A percentile compares a stretch with the other conserved stretches of the same genome.
Conservation (phyloP, 2,329 filamentous ascomycete species). For the Aspergillus sp. region DNA sequence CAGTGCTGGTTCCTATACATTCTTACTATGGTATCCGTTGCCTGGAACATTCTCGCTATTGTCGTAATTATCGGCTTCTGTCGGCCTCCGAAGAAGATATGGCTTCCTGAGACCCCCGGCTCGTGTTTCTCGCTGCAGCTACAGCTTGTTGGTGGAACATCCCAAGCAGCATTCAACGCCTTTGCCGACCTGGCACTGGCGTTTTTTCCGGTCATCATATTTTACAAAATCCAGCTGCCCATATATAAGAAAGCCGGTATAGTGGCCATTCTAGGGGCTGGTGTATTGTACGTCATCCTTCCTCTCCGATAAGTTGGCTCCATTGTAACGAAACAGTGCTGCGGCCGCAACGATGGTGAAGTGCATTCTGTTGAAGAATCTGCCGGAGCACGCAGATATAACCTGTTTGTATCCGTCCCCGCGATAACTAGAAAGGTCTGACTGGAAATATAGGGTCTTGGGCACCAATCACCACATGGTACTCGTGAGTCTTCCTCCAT, state of each 20-base stretch:
- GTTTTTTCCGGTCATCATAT: conserved; percentile 11
- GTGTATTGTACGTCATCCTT: conserved; percentile 2
- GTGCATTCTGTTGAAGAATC: conserved; percentile 9
- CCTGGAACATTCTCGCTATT: too few species aligned
- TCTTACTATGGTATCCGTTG: too few species aligned
- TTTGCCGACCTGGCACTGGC: conserved; percentile 14
- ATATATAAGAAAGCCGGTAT: conserved; percentile 12
- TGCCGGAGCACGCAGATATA: conserved; percentile 14
- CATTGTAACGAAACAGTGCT: not conserved
- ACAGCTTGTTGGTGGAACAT: conserved; percentile 12
- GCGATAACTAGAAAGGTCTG: not conserved
- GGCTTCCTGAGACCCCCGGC: conserved; percentile 12
- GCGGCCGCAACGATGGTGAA: conserved; percentile 12
- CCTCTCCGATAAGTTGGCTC: not conserved
- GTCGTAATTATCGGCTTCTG: conserved; percentile 16
- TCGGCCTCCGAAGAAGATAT: conserved; percentile 11
- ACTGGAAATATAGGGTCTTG: conserved; percentile 7
- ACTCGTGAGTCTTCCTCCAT: not conserved
- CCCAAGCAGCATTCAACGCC: conserved; percentile 18
- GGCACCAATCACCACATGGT: conserved; percentile 17
- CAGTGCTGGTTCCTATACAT: conserved; percentile 15
- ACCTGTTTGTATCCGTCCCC: conserved; percentile 6
- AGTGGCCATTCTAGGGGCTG: conserved; percentile 12
- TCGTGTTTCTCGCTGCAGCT: conserved; percentile 13
- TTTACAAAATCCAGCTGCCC: conserved; percentile 11